Base-by-base conservation (phyloP, 2,329 filamentous ascomycete species). In the Penicillium glabrum region DNA sequence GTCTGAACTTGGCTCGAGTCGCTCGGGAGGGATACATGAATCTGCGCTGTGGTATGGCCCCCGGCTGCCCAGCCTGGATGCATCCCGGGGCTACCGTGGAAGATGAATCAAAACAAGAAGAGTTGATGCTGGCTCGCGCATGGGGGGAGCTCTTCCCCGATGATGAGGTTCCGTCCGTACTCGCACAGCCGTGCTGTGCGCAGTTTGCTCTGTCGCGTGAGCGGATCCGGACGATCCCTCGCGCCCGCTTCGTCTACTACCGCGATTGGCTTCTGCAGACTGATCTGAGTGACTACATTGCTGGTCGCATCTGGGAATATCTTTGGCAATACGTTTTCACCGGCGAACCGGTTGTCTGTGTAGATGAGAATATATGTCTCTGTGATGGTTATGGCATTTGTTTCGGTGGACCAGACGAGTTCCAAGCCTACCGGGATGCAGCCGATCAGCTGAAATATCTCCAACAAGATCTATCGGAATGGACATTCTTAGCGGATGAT, bases 331-430 rank as follows among this genome's bases (percentile, higher is more conserved):
- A 80, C 57, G 77, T 87, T 14, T 88, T 87, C 67, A 82, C 83
- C 0, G 82, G 80, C 1, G 58, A 78, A 44, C 64, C 70, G 14
- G 70, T 75, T 26, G 65, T 76, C 44, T 82, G 80, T 55, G 77
- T 78, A 3, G 71, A 71, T 29, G 81, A 85, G 71, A 77, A 82
- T 54, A 70, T 81, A 0, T 88, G 86, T 71, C 85, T 86, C 59
- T 88, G 86, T 67, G 85, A 88, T 58, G 84, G 83, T 6, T 88
- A 82, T 49, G 86, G 86, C 1, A 72, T 84, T 10, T 88, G 86
- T 41, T 64, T 67, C 24, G 66, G 61, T 11, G 51, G 65, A 9
- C 47, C 55, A 1, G 57, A 60, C n/a, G 53, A 60, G 9, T 65
- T 50, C 24, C 53, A 57, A 13, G 26, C 29, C 2, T 67, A 56